phyloP scores from a whole-genome alignment of 441 rosid species.

The Gossypium trilobum region DNA sequence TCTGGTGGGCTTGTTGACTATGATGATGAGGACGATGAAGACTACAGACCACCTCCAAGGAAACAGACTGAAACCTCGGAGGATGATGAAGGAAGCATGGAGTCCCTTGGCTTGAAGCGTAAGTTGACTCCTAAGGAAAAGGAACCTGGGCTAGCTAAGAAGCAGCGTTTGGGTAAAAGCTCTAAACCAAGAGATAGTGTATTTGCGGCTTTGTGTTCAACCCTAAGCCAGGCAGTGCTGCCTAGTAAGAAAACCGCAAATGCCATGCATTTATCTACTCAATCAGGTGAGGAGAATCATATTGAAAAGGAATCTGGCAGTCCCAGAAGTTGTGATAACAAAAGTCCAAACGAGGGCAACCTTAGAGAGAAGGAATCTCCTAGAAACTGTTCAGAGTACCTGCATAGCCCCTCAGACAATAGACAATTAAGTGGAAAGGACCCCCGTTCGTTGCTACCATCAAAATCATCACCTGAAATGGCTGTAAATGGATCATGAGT shows the following conservation, averaged over 20 bases:
- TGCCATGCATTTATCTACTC: slow-evolving; percentile 15
- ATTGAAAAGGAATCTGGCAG: slow-evolving; percentile 24
- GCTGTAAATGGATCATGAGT: slow-evolving; percentile 77
- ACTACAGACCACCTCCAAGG: slow-evolving; percentile 76
- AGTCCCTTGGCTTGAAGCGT: slow-evolving; percentile 60
- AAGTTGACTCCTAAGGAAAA: slow-evolving; percentile 51
- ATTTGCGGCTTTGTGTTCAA: slow-evolving; percentile 74
- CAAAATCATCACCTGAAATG: slow-evolving; percentile 84
- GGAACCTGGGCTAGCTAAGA: slow-evolving; percentile 59
- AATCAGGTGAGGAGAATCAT: slow-evolving; percentile 28
- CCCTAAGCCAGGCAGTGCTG: slow-evolving; percentile 76
- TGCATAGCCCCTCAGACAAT: slow-evolving; percentile 44
- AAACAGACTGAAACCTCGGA: slow-evolving; percentile 50
- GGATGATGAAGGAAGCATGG: slow-evolving; percentile 68
- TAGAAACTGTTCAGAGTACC: slow-evolving; percentile 45
- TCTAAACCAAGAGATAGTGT: slow-evolving; percentile 53
- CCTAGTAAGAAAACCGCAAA: slow-evolving; percentile 52
- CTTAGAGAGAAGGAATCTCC: slow-evolving; percentile 44
- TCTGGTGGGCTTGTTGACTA: slow-evolving; percentile 87
- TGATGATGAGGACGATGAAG: slow-evolving; percentile 92
- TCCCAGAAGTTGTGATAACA: slow-evolving; percentile 24
- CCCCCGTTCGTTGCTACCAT: slow-evolving; percentile 40
- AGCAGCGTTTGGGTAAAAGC: slow-evolving; percentile 52
- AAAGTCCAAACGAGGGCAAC: slow-evolving; percentile 42
- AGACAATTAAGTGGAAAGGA: slow-evolving; percentile 68